Evolutionary conservation across 2,329 filamentous ascomycete species (phyloP).

Genomic region (Fusarium pseudoanthophilum): DNA sequence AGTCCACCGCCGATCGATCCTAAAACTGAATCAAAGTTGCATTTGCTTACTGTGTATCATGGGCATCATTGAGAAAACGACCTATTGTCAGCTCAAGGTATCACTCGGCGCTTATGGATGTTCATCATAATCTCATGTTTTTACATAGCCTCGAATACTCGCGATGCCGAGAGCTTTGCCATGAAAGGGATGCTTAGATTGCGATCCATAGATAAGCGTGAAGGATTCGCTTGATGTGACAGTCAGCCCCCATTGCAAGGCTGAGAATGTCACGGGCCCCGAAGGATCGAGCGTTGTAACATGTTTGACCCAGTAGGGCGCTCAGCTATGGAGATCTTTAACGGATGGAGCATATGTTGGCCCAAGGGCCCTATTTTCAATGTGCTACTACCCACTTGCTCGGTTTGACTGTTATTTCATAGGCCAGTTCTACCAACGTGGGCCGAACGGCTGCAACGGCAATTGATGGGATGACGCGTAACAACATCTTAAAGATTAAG

Average conservation of each 20-base stretch:
- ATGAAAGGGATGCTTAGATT: not conserved
- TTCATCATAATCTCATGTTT: not conserved
- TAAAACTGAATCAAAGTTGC: not conserved
- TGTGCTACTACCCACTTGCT: not conserved
- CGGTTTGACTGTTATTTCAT: not conserved
- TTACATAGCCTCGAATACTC: not conserved
- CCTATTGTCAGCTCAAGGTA: not conserved
- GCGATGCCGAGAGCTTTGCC: not conserved
- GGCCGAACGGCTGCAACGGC: not conserved
- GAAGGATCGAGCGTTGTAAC: not conserved
- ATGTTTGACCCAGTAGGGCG: not conserved
- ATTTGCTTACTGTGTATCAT: not conserved
- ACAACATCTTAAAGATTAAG: not conserved
- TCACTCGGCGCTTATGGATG: not conserved
- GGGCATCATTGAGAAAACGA: fast-evolving
- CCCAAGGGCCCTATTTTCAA: not conserved
- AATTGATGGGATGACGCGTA: not conserved
- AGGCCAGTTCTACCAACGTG: not conserved
- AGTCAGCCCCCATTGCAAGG: not conserved
- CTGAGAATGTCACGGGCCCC: not conserved
- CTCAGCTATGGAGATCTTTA: not conserved
- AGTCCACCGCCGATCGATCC: not conserved
- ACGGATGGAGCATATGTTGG: not conserved
- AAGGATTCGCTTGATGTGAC: not conserved
- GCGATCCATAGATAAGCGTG: constrained; percentile 1